Evolutionary conservation across 495 filamentous ascomycete genomes (phyloP).

Genomic region (Talaromyces proteolyticus): DNA sequence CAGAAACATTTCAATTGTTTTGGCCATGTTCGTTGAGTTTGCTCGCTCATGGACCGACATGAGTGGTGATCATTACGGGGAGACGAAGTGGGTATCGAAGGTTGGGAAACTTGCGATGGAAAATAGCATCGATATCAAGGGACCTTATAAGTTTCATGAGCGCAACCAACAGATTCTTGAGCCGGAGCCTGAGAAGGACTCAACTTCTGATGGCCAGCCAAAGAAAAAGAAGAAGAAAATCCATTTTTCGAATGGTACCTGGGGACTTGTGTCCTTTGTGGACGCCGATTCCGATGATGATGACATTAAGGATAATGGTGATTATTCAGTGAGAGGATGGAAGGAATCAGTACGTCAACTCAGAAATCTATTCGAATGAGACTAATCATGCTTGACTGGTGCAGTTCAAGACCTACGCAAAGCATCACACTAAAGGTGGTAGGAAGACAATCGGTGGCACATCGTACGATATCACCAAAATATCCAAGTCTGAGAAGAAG

Average conservation of each 20-base stretch:
- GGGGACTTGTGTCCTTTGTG: not conserved
- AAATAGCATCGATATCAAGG: not conserved
- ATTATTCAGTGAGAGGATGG: slow-evolving; percentile 1
- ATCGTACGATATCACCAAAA: not conserved
- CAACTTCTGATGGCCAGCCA: not conserved
- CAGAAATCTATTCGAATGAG: not conserved
- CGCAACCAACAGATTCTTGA: not conserved
- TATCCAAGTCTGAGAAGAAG: not conserved
- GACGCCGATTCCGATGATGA: not conserved
- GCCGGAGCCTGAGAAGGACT: not conserved
- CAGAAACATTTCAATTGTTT: not conserved
- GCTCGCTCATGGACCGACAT: not conserved
- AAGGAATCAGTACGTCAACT: not conserved
- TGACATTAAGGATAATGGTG: not conserved
- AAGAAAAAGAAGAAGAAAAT: not conserved
- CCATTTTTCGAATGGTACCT: not conserved
- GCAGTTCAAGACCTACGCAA: not conserved
- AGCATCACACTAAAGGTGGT: not conserved
- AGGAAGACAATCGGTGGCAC: not conserved
- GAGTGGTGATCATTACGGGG: not conserved
- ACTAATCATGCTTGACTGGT: not conserved
- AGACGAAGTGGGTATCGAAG: slow-evolving; percentile 20
- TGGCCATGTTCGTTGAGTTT: slow-evolving; percentile 5
- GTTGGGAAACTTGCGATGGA: slow-evolving; percentile 31
- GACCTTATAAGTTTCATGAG: not conserved